phyloP scores from a whole-genome alignment of 23 red algal genomes.

The Cyanidiococcus yangmingshanensis region DNA sequence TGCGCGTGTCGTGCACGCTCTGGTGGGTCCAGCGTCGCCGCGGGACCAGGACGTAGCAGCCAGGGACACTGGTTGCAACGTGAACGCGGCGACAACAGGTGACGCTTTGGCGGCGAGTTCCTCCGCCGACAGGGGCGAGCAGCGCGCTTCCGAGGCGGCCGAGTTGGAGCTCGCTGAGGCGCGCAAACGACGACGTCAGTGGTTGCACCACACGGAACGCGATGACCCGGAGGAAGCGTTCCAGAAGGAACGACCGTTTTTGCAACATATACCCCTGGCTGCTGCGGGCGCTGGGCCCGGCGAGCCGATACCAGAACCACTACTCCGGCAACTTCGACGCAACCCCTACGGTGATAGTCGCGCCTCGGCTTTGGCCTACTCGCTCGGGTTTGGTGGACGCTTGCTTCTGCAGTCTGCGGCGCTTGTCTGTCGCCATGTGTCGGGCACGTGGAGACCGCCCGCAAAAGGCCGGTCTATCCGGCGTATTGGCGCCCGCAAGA shows the following conservation, averaged over 20 bases:
- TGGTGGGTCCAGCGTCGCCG: too few species aligned
- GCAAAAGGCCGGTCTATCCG: neutral
- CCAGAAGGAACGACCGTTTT: neutral
- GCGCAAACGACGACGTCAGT: neutral
- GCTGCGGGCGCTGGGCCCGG: neutral
- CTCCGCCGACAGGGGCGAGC: too few species aligned
- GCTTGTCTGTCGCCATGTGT: neutral
- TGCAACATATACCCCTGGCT: conserved; percentile 7
- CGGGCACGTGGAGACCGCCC: neutral
- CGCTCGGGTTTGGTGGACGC: neutral
- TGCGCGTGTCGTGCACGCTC: too few species aligned
- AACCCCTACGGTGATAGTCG: neutral
- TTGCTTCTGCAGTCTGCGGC: neutral
- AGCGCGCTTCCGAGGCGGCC: too few species aligned
- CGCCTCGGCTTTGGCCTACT: neutral
- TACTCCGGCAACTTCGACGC: neutral
- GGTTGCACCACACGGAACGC: neutral
- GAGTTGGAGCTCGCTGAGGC: neutral
- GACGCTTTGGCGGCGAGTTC: too few species aligned
- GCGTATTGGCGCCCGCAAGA: neutral
- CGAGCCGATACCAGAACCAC: neutral
- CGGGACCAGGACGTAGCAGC: too few species aligned
- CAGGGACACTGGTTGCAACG: too few species aligned
- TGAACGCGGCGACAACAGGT: too few species aligned
- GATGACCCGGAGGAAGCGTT: conserved; percentile 7